phyloP scores from a whole-genome alignment of 192 early-diverging fungal species.

The Coemansia sp. region DNA sequence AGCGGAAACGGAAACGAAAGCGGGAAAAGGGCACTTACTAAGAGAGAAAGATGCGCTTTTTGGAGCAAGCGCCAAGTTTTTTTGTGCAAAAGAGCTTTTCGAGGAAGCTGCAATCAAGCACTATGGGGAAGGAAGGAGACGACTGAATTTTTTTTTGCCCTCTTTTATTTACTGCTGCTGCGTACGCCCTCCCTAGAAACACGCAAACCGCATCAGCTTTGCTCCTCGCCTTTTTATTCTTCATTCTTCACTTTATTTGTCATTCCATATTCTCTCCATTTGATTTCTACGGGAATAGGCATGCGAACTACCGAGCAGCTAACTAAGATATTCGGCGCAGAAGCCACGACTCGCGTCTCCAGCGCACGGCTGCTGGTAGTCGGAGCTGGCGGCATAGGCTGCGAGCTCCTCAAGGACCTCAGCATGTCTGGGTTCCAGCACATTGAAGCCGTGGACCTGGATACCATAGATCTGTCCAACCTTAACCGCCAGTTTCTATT shows the following conservation, averaged over 20 bases:
- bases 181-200: too few relatives aligned
- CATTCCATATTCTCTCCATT: background rate
- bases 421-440: constrained; percentile 83
- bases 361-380: constrained; percentile 64
- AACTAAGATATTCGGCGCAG: constrained; percentile 26
- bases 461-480: constrained; percentile 98
- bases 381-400: constrained; percentile 96
- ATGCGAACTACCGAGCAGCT: constrained; percentile 32
- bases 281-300: background rate
- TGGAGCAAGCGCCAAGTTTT: background rate
- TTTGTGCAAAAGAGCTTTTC: background rate
- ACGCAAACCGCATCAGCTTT: background rate
- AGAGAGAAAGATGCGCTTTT: too few relatives aligned
- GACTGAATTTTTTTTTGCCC: too few relatives aligned
- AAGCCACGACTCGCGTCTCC: constrained; percentile 14
- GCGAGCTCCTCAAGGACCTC: constrained; percentile 96
- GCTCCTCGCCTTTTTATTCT: background rate
- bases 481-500: constrained; percentile 99
- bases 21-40: too few relatives aligned
- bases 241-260: constrained; percentile 1
- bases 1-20: background rate
- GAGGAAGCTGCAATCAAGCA: background rate
- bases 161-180: background rate
- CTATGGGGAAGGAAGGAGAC: background rate
- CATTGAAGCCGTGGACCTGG: constrained; percentile 92